These are phyloP conservation scores for Fagus sylvatica DNA, from an alignment of 306 rosid genomes.

Conservation along the genomic window DNA sequence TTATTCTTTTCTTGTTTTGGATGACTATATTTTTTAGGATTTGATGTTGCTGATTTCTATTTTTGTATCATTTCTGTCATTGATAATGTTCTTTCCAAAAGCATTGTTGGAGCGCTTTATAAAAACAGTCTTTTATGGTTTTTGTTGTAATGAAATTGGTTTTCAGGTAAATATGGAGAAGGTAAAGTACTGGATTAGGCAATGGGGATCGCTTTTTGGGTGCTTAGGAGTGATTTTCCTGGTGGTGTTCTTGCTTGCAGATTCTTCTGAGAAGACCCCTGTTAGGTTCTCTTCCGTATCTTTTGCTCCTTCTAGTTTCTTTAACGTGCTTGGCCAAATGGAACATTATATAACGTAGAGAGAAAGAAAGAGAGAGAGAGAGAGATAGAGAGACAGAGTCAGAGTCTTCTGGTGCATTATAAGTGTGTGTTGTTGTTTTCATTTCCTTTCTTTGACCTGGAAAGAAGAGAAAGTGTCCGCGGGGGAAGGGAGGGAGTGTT, in stretches of 20 bases:
- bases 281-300: conserved; percentile 11
- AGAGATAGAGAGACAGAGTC: not conserved
- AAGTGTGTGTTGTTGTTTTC: not conserved
- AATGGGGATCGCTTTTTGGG: conserved; percentile 28
- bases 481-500: no score
- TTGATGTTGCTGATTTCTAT: not conserved
- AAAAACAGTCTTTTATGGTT: no score
- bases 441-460: not conserved
- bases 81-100: not conserved
- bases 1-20: not conserved
- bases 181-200: not conserved
- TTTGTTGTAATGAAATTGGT: not conserved
- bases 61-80: not conserved
- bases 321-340: not conserved
- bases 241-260: not conserved
- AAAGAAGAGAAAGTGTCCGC: no score
- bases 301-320: conserved; percentile 1
- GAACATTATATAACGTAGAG: conserved; percentile 2
- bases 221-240: conserved; percentile 1
- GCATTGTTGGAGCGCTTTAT: not conserved
- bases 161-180: conserved; percentile 16
- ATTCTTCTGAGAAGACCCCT: not conserved
- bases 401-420: not conserved
- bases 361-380: conserved; percentile 12
- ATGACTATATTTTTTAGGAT: not conserved